Percentiles rank a stretch among this genome's conserved stretches.
phyloP scores from a whole-genome alignment of 306 rosid genomes.

The Quercus cerris region DNA sequence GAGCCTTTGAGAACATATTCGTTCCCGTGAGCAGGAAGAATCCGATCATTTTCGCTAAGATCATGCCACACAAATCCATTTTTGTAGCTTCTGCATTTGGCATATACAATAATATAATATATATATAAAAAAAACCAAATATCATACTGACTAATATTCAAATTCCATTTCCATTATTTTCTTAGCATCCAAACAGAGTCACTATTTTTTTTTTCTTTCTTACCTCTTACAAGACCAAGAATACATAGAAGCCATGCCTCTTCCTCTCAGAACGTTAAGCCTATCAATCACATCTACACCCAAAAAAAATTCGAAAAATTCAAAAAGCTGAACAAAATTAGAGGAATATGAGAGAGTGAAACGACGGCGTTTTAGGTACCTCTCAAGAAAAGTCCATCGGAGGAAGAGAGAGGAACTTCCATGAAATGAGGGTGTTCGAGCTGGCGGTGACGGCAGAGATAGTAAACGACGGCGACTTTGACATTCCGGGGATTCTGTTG shows the following conservation, averaged over 20 bases:
- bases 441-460: constrained; percentile 79
- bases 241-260: constrained; percentile 84
- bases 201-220: constrained; percentile 11
- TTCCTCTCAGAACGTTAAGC: constrained; percentile 79
- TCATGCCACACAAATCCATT: constrained; percentile 98
- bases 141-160: not conserved
- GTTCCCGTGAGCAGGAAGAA: constrained; percentile 77
- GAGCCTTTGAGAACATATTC: constrained; percentile 97
- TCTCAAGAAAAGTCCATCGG: constrained; percentile 69
- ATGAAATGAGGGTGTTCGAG: constrained; percentile 97
- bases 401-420: constrained; percentile 77
- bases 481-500: constrained; percentile 66
- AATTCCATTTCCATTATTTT: not conserved
- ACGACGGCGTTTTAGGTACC: constrained; percentile 32
- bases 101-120: constrained; percentile 13
- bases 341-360: not conserved
- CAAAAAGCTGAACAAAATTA: not conserved
- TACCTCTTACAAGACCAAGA: constrained; percentile 97
- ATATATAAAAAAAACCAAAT: not conserved
- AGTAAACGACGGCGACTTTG: constrained; percentile 80
- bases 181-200: constrained; percentile 22
- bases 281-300: constrained; percentile 70
- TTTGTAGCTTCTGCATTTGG: constrained; percentile 77
- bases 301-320: not conserved
- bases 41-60: constrained; percentile 74